Conservation (phyloP, 768 basidiomycete genomes). For the Boletellus ananas region DNA sequence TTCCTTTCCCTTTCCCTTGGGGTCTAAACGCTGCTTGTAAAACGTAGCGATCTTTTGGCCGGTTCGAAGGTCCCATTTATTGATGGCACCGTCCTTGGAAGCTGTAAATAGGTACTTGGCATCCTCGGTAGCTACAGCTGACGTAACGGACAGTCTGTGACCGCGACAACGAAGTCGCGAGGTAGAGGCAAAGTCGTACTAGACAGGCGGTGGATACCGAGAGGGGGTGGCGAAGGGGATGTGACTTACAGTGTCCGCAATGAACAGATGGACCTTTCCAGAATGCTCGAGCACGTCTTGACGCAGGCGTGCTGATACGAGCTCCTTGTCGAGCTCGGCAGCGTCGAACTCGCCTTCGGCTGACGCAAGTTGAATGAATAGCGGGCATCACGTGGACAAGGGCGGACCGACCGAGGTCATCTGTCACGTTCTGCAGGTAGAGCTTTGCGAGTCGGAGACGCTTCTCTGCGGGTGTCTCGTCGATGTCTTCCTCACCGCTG, state of each 20-base stretch:
- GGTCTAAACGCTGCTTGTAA: conserved; percentile 52
- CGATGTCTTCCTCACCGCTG: conserved; percentile 79
- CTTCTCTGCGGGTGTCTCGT: conserved; percentile 93
- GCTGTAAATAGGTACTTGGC: conserved; percentile 78
- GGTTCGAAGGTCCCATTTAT: conserved; percentile 74
- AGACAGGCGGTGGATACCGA: background rate
- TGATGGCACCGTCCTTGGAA: conserved; percentile 87
- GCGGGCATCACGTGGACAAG: background rate
- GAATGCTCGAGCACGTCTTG: conserved; percentile 89
- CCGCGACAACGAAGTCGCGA: conserved; percentile 60
- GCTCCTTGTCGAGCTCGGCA: conserved; percentile 89
- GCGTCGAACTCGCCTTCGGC: conserved; percentile 94
- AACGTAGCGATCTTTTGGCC: conserved; percentile 59
- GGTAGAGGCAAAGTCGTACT: conserved; percentile 53
- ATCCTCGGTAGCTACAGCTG: conserved; percentile 72
- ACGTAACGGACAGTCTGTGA: conserved; percentile 78
- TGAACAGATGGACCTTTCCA: conserved; percentile 79
- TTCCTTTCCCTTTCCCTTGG: conserved; percentile 55
- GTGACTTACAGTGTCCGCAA: conserved; percentile 64
- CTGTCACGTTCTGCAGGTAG: conserved; percentile 83
- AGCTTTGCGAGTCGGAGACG: conserved; percentile 85
- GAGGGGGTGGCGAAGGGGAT: background rate
- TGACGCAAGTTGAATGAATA: conserved; percentile 2
- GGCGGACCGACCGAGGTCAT: conserved; percentile 54
- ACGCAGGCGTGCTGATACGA: conserved; percentile 86